Conservation (phyloP, 73 alveolate genomes). For the Symbiodinium pilosum region DNA sequence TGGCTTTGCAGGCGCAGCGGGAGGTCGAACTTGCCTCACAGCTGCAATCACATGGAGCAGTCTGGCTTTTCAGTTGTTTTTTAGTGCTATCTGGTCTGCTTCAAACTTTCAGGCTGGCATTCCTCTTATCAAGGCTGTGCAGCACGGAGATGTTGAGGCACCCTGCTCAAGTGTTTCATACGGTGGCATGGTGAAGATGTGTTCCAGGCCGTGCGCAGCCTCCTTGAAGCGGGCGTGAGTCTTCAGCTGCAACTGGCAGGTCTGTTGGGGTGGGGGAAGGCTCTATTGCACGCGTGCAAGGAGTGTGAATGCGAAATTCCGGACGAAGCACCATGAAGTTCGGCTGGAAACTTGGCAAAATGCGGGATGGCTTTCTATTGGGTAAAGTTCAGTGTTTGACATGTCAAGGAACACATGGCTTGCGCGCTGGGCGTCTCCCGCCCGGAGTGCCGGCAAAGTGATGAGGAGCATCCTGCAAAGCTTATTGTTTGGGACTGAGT, state of each 20-base stretch:
- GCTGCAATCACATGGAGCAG: not conserved
- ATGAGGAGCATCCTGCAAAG: not conserved
- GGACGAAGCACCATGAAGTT: constrained; percentile 14
- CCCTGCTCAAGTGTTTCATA: too few relatives aligned
- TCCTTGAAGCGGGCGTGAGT: not conserved
- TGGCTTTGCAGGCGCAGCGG: not conserved
- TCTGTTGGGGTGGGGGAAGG: too few relatives aligned
- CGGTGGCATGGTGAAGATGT: not conserved
- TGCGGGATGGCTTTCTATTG: too few relatives aligned
- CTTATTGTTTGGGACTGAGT: not conserved
- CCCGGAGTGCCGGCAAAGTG: not conserved
- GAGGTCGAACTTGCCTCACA: not conserved
- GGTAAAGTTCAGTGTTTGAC: too few relatives aligned
- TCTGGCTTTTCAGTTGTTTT: not conserved
- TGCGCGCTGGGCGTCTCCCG: not conserved
- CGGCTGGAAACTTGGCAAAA: constrained; percentile 10
- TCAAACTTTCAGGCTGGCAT: not conserved
- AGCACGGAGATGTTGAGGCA: not conserved
- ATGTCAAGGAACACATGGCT: not conserved
- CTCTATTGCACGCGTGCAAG: too few relatives aligned
- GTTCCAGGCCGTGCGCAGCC: constrained; percentile 14
- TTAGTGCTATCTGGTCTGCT: not conserved
- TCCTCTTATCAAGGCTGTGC: constrained; percentile 1
- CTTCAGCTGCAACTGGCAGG: not conserved
- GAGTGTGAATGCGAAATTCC: not conserved